Conservation (phyloP, 192 early-diverging fungal species). For the Haplosporangium gracile region DNA sequence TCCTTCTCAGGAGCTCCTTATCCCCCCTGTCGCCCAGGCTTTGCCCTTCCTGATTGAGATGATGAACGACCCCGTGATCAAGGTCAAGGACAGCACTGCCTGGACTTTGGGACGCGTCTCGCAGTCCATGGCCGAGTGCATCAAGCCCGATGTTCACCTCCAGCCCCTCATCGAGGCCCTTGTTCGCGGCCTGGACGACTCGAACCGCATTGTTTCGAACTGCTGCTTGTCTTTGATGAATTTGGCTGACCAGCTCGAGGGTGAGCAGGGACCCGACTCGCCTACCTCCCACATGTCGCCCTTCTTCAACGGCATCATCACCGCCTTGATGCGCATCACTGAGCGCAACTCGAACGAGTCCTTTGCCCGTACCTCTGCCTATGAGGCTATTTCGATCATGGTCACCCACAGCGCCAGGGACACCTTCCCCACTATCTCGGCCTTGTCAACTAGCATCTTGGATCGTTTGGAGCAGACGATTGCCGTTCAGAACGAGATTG, state of each 20-base stretch:
- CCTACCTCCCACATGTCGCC: conserved; percentile 80
- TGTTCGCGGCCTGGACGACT: conserved; percentile 87
- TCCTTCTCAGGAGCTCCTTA: conserved; percentile 73
- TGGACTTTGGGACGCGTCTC: conserved; percentile 99
- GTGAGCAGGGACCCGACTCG: conserved; percentile 64
- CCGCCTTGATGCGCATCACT: conserved; percentile 81
- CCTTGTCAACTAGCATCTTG: conserved; percentile 81
- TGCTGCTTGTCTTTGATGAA: conserved; percentile 97
- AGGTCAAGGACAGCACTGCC: conserved; percentile 97
- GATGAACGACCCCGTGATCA: conserved; percentile 87
- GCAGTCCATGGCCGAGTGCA: conserved; percentile 80
- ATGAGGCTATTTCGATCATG: conserved; percentile 93
- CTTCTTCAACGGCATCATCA: conserved; percentile 89
- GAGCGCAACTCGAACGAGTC: conserved; percentile 81
- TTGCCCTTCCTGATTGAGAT: conserved; percentile 90
- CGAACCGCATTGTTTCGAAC: conserved; percentile 91
- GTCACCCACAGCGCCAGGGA: conserved; percentile 82
- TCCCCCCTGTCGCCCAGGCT: conserved; percentile 84
- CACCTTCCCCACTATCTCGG: conserved; percentile 79
- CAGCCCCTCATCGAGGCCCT: conserved; percentile 81
- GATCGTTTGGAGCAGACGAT: conserved; percentile 86
- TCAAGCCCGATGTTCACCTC: conserved; percentile 80
- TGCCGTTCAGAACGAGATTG: conserved; percentile 76
- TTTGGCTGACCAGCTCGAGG: conserved; percentile 87
- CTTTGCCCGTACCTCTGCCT: conserved; percentile 92